Evolutionary conservation across 2,329 filamentous ascomycete genomes (phyloP).

Genomic region (Ophiostoma australiae): DNA sequence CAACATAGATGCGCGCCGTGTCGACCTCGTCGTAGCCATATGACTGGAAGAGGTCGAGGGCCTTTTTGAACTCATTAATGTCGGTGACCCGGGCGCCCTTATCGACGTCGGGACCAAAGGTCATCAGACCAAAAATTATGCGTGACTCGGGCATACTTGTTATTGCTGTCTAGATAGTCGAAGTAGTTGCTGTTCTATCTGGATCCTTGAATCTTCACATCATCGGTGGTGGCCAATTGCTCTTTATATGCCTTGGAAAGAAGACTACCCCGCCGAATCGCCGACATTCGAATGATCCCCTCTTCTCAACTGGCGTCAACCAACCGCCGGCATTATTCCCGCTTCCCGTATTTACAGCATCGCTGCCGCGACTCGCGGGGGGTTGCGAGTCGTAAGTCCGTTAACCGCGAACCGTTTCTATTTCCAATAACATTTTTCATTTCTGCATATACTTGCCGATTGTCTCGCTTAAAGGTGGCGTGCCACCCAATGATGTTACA

Average conservation of each 20-base stretch:
- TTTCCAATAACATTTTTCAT: background rate
- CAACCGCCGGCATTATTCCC: background rate
- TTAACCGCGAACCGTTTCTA: background rate
- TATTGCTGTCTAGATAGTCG: background rate
- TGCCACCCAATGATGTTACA: background rate
- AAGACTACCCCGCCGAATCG: background rate
- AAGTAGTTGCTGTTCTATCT: background rate
- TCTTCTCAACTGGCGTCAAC: background rate
- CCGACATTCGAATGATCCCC: background rate
- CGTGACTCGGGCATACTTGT: constrained; percentile 15
- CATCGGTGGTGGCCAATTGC: background rate
- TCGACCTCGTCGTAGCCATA: constrained; percentile 81
- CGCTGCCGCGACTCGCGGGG: background rate
- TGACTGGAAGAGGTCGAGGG: constrained; percentile 70
- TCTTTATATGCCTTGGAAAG: background rate
- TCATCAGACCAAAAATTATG: constrained; percentile 81
- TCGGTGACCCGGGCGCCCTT: constrained; percentile 67
- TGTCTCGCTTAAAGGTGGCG: background rate
- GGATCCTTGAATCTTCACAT: background rate
- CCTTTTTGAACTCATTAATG: constrained; percentile 60
- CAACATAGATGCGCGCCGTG: constrained; percentile 71
- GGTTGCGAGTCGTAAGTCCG: background rate
- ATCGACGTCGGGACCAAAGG: constrained; percentile 62
- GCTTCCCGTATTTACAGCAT: background rate
- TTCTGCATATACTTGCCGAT: background rate